Conservation (phyloP, 2,329 filamentous ascomycete species). For the Ophiocordyceps camponoti-saundersi region DNA sequence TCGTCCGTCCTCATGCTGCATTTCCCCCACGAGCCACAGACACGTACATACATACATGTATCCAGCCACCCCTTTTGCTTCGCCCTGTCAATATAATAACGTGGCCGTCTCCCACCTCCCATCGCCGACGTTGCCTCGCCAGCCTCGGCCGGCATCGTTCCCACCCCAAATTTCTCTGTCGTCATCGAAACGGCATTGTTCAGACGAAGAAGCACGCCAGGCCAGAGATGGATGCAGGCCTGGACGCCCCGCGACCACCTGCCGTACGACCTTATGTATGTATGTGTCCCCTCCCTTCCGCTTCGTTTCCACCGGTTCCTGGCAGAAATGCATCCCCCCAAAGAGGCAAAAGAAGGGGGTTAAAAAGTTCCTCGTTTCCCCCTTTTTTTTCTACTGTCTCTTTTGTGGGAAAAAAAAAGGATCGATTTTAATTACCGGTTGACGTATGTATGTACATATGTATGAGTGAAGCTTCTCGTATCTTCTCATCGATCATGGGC, state of each 20-base stretch:
- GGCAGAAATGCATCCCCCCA: slow-evolving; percentile 1
- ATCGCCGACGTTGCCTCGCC: background rate
- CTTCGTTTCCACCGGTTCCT: slow-evolving; percentile 3
- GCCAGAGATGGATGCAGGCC: too few relatives aligned
- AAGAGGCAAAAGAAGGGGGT: too few relatives aligned
- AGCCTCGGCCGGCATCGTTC: background rate
- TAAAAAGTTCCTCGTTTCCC: too few relatives aligned
- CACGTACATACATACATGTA: too few relatives aligned
- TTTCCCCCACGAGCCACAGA: background rate
- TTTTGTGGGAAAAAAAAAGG: too few relatives aligned
- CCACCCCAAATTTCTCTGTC: background rate
- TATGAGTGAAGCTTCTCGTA: too few relatives aligned
- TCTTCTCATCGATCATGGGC: too few relatives aligned
- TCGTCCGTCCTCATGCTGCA: background rate
- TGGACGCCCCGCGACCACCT: slow-evolving; percentile 1
- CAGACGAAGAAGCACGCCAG: background rate
- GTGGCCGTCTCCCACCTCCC: too few relatives aligned
- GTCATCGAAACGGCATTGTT: background rate
- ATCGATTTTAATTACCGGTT: too few relatives aligned
- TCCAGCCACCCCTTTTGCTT: background rate
- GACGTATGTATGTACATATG: too few relatives aligned
- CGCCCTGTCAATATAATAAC: too few relatives aligned
- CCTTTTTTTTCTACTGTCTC: too few relatives aligned
- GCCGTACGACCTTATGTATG: background rate
- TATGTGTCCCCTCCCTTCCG: background rate